Percentiles rank a stretch among this genome's conserved stretches.
phyloP scores from a whole-genome alignment of 164 flowering plant species.

The Aristolochia californica region DNA sequence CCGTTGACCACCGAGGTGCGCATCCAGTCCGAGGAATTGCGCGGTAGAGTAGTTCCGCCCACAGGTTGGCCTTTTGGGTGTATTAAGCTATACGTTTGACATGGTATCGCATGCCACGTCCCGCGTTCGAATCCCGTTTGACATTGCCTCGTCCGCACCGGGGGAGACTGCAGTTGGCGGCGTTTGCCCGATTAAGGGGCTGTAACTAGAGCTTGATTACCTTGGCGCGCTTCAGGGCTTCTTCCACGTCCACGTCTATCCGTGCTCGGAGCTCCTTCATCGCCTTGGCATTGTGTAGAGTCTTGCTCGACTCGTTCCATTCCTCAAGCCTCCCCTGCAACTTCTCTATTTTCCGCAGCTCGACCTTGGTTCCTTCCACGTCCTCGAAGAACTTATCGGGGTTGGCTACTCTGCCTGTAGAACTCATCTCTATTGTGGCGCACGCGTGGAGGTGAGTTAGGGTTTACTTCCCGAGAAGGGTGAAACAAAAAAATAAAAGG shows the following conservation, averaged over 20 bases:
- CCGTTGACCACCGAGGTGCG: constrained; percentile 22
- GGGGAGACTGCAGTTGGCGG: constrained; percentile 23
- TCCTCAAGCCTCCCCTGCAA: constrained; percentile 17
- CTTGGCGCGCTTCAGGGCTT: constrained; percentile 21
- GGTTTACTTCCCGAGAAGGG: too few relatives aligned
- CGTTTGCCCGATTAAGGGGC: constrained; percentile 25
- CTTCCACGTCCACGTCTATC: constrained; percentile 20
- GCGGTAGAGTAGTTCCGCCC: too few relatives aligned
- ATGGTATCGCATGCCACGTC: too few relatives aligned
- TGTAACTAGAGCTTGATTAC: constrained; percentile 23
- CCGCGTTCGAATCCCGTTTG: too few relatives aligned
- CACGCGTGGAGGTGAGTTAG: too few relatives aligned
- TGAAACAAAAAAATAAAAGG: too few relatives aligned
- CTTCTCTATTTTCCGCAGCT: constrained; percentile 22
- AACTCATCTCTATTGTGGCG: constrained; percentile 13
- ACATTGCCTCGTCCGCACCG: too few relatives aligned
- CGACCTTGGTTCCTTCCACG: constrained; percentile 29
- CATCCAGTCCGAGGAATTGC: constrained; percentile 26
- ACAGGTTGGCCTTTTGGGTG: too few relatives aligned
- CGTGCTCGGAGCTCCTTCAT: constrained; percentile 20
- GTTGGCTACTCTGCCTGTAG: constrained; percentile 12
- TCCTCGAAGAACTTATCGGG: constrained; percentile 38
- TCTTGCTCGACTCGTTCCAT: constrained; percentile 25
- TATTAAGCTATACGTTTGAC: too few relatives aligned
- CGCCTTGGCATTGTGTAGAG: constrained; percentile 26